These are phyloP conservation scores for Meira miltonrushii DNA, from an alignment of 1,284 basidiomycete species.

Conservation along the genomic window DNA sequence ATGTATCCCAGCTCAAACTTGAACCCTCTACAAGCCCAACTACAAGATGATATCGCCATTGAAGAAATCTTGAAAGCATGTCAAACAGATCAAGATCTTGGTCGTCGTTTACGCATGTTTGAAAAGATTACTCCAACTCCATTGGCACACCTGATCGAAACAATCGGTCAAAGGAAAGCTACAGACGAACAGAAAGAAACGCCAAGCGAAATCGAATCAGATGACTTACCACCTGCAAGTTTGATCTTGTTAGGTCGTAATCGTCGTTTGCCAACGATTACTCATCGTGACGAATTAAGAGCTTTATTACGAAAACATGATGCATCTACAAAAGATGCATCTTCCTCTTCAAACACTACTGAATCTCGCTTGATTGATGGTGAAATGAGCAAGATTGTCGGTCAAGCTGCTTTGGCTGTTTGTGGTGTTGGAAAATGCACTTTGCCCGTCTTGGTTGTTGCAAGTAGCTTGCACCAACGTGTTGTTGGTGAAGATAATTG, in stretches of 20 bases:
- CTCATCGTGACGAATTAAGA: constrained; percentile 40
- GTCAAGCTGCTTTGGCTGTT: constrained; percentile 36
- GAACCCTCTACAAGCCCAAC: constrained; percentile 29
- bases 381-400: constrained; percentile 44
- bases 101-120: neutral
- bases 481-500: too few species aligned
- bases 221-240: constrained; percentile 10
- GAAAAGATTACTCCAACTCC: constrained; percentile 1
- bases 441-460: constrained; percentile 6
- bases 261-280: constrained; percentile 36
- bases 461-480: neutral
- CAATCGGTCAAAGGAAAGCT: constrained; percentile 19
- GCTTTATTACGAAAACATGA: constrained; percentile 14
- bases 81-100: constrained; percentile 9
- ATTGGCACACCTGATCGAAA: constrained; percentile 15
- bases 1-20: constrained; percentile 24
- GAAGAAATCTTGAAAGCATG: constrained; percentile 24
- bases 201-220: constrained; percentile 16
- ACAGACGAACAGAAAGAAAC: constrained; percentile 22
- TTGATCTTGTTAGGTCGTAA: constrained; percentile 39
- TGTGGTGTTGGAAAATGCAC: neutral
- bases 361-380: constrained; percentile 19
- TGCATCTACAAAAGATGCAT: neutral
- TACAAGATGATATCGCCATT: constrained; percentile 41
- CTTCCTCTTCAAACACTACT: neutral